phyloP scores from a whole-genome alignment of 1,139 yeast species.

The Sugiyamaella xylanicola region DNA sequence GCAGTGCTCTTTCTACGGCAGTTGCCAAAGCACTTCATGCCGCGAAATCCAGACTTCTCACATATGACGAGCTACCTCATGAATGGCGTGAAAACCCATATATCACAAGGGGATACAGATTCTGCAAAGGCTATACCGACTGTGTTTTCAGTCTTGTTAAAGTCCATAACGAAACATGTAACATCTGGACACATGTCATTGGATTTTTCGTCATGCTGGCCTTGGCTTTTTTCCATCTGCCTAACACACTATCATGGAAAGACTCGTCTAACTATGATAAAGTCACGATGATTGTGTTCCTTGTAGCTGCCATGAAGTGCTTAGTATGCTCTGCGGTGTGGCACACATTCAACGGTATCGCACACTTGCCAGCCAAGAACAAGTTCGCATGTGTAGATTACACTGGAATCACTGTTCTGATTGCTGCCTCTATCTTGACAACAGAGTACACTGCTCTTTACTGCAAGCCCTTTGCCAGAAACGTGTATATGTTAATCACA shows the following conservation, averaged over 20 bases:
- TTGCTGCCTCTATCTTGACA: conserved; percentile 86
- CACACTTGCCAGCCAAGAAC: conserved; percentile 62
- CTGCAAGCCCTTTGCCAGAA: conserved; percentile 55
- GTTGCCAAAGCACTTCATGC: conserved; percentile 43
- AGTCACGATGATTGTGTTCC: conserved; percentile 60
- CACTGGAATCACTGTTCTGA: conserved; percentile 87
- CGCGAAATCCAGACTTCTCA: conserved; percentile 63
- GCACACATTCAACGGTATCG: conserved; percentile 90
- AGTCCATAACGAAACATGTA: conserved; percentile 86
- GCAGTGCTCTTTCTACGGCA: conserved; percentile 29
- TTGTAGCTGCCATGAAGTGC: conserved; percentile 75
- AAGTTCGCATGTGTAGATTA: conserved; percentile 92
- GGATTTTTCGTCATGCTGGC: conserved; percentile 66
- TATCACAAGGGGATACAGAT: conserved; percentile 82
- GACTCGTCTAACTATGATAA: conserved; percentile 53
- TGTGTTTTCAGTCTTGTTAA: conserved; percentile 61
- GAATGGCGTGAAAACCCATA: conserved; percentile 94
- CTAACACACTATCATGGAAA: conserved; percentile 48
- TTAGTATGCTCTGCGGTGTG: conserved; percentile 76
- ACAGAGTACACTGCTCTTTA: conserved; percentile 81
- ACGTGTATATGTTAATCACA: conserved; percentile 61
- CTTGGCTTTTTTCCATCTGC: conserved; percentile 62
- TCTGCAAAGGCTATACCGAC: conserved; percentile 63
- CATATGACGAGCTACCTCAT: conserved; percentile 84
- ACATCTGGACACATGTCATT: conserved; percentile 88